phyloP scores from a whole-genome alignment of 2,329 filamentous ascomycete species.

The Dactylellina sp. region DNA sequence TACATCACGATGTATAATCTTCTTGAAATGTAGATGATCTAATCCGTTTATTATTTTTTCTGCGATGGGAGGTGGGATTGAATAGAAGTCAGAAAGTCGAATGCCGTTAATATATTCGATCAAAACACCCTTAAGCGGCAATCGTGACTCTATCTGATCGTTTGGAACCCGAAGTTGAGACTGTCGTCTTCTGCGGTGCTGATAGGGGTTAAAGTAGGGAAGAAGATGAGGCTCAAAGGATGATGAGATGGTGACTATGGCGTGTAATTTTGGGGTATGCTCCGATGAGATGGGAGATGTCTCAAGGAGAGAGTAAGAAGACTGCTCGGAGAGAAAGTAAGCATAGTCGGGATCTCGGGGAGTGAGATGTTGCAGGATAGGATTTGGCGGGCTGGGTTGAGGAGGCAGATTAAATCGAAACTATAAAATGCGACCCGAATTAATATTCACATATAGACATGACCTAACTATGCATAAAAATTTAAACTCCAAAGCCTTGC shows the following conservation, averaged over 20 bases:
- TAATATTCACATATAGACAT: no score
- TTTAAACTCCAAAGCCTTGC: no score
- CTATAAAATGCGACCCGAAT: slow-evolving; percentile 6
- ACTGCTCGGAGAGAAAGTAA: slow-evolving; percentile 36
- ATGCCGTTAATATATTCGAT: slow-evolving; percentile 44
- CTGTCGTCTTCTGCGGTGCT: slow-evolving; percentile 31
- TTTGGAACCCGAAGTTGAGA: slow-evolving; percentile 7
- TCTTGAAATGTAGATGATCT: slow-evolving; percentile 19
- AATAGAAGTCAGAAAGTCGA: slow-evolving; percentile 26
- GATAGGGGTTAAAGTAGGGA: slow-evolving; percentile 3
- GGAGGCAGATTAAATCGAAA: slow-evolving; percentile 39
- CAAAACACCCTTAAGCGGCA: slow-evolving; percentile 40
- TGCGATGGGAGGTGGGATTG: slow-evolving; percentile 18
- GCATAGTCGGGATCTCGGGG: slow-evolving; percentile 29
- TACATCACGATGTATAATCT: slow-evolving; percentile 39
- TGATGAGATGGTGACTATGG: slow-evolving; percentile 26
- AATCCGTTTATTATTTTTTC: slow-evolving; percentile 41
- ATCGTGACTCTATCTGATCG: background rate
- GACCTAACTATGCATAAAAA: background rate
- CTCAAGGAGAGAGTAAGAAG: slow-evolving; percentile 32
- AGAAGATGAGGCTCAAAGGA: slow-evolving; percentile 30
- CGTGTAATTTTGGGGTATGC: slow-evolving; percentile 22
- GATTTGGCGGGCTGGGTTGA: background rate
- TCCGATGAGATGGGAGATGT: background rate
- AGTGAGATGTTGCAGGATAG: slow-evolving; percentile 10